phyloP scores from a whole-genome alignment of 2,329 filamentous ascomycete genomes.

The Lasiodiplodia sp. region DNA sequence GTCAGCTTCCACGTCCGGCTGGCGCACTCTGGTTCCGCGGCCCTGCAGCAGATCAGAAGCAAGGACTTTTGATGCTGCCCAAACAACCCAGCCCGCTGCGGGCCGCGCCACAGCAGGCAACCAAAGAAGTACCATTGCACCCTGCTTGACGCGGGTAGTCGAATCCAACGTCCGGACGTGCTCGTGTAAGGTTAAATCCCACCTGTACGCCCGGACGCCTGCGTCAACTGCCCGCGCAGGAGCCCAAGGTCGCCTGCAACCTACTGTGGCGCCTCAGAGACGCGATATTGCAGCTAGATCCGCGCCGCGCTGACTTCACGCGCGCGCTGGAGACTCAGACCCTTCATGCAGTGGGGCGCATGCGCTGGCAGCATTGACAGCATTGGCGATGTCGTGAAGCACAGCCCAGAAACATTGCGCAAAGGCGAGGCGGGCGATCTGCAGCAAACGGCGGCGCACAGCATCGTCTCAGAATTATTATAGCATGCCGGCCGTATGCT shows the following conservation, averaged over 20 bases:
- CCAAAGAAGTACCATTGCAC: too few species aligned
- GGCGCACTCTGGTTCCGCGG: conserved; percentile 7
- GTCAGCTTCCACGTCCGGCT: background rate
- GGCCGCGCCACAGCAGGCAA: background rate
- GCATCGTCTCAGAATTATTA: conserved; percentile 27
- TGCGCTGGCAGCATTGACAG: conserved; percentile 18
- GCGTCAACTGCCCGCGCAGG: too few species aligned
- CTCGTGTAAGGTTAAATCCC: too few species aligned
- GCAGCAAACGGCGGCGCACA: conserved; percentile 22
- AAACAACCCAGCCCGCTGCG: conserved; percentile 19
- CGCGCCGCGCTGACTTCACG: conserved; percentile 7
- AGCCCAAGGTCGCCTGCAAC: too few species aligned
- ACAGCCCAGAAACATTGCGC: conserved; percentile 25
- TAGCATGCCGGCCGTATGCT: conserved; percentile 15
- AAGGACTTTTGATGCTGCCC: conserved; percentile 27
- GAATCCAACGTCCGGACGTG: too few species aligned
- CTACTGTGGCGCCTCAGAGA: conserved; percentile 4
- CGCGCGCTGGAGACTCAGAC: conserved; percentile 17
- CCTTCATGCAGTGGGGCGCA: conserved; percentile 25
- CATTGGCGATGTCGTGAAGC: conserved; percentile 3
- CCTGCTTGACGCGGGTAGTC: too few species aligned
- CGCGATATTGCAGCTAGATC: conserved; percentile 9
- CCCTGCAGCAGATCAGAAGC: conserved; percentile 30
- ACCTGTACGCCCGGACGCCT: too few species aligned
- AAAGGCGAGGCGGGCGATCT: conserved; percentile 26